These are phyloP conservation scores for Cytidiella melzeri DNA, from an alignment of 768 basidiomycete genomes.

Conservation along the genomic window DNA sequence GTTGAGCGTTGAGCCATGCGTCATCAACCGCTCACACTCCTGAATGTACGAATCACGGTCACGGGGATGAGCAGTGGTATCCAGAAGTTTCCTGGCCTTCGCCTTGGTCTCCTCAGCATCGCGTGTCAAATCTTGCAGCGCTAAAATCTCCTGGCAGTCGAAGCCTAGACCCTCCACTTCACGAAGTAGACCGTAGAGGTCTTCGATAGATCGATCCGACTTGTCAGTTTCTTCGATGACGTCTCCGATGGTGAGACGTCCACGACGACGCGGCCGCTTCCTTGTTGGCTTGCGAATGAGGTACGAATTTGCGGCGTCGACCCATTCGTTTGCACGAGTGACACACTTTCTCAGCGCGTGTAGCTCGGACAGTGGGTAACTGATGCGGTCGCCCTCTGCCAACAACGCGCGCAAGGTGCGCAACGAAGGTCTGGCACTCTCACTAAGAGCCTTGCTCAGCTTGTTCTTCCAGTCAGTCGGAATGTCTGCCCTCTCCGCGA, in stretches of 20 bases:
- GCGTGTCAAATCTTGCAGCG: constrained; percentile 46
- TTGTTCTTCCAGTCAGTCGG: constrained; percentile 75
- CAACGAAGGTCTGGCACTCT: constrained; percentile 66
- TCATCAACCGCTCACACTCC: constrained; percentile 66
- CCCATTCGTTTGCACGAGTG: constrained; percentile 76
- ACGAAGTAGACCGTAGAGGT: constrained; percentile 59
- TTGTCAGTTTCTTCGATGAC: constrained; percentile 56
- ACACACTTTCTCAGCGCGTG: constrained; percentile 72
- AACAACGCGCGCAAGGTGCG: constrained; percentile 77
- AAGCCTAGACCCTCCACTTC: constrained; percentile 81
- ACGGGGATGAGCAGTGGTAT: constrained; percentile 29
- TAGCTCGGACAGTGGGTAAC: constrained; percentile 66
- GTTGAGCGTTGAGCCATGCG: constrained; percentile 70
- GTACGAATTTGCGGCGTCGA: constrained; percentile 78
- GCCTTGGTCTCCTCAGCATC: constrained; percentile 60
- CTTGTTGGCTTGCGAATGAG: constrained; percentile 74
- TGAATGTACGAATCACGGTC: constrained; percentile 54
- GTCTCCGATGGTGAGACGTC: constrained; percentile 32
- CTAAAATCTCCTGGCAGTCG: constrained; percentile 68
- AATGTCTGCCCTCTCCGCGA: constrained; percentile 64
- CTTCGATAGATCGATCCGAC: constrained; percentile 65
- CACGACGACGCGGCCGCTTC: constrained; percentile 68
- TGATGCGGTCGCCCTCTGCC: constrained; percentile 86
- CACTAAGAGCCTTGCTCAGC: constrained; percentile 57
- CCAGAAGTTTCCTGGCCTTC: constrained; percentile 50